Evolutionary conservation across 768 basidiomycete genomes (phyloP), one percentile per base, ranked within the genome.

Genomic region (Trametes meyenii): DNA sequence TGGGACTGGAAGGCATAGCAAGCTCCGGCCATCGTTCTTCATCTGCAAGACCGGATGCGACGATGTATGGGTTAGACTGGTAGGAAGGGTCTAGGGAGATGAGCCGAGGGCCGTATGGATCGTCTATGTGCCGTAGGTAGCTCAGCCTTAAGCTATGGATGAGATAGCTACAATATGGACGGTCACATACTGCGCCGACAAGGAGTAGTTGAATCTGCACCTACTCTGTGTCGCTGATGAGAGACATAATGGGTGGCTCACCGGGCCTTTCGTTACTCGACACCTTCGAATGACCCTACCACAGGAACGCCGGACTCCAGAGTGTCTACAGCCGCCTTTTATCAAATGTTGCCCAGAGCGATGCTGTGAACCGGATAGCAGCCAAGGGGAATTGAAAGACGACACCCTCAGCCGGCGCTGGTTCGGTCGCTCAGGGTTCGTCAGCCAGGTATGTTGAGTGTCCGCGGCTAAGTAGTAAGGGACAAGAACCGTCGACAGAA

Each of bases 121-220:
- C 95, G 59, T 94, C 90, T 42, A 94, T 86, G 66, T 89, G 85
- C 62, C 94, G 89, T n/a, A 98, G 80, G 71, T 95, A 94, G 13
- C 89, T 85, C 26, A 98, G 78, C 5, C 95, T 88, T 5, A 97
- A 79, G 65, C 83, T 85, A 72, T 97, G 96, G 8, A 96, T 90
- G 39, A 96, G 79, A 71, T 87, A 85, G 48, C 87, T 88, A 42
- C 5, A 49, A 11, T n/a, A 24, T 5, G 16, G 17, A 5, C 40
- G 11, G 35, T 48, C 19, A 54, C 7, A 21, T 23, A 46, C 24
- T 6, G 2, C 21, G 14, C 23, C 42, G 36, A 35, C 50, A 12
- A 62, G 48, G 33, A 21, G 35, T 55, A 11, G n/a, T n/a, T n/a
- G 44, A 21, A 50, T 35, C 29, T 51, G 54, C 14, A 71, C 81